Base-by-base conservation (phyloP, 1,284 basidiomycete species). In the Trametes polyzona region DNA sequence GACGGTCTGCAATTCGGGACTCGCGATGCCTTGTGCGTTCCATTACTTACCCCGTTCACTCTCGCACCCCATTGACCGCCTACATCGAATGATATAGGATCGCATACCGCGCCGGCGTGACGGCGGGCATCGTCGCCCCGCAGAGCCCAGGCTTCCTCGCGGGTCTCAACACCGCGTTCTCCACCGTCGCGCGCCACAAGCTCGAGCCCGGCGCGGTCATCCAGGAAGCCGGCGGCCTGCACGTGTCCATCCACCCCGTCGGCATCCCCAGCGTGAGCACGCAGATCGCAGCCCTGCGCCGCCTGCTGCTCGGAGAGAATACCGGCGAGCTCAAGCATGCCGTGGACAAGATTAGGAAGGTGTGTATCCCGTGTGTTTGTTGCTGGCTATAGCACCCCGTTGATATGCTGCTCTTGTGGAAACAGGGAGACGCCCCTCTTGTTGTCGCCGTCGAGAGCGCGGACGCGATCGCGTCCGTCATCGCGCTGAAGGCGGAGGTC, bases 371-470 rank as follows among this genome's bases (percentile, higher is more conserved):
- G 6, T 16, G 4, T n/a, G 14, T 7, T 24, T 2, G 43, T 46
- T 14, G 12, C 19, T 41, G 19, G 7, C n/a, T n/a, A n/a, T n/a
- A n/a, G 21, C 4, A 24, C 19, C 10, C 7, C 11, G 19, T 24
- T n/a, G 5, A 10, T 16, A 30, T 10, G 27, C 24, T 26, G 16
- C 46, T 26, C 3, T 8, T 14, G n/a, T 7, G 8, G 11, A 14
- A 14, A 6, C 14, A 74, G 73, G 71, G 83, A 70, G 58, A 81
- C 70, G 56, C 84, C 72, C 87, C 92, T 1, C 63, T 73, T 6
- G 86, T 95, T 1, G 76, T 95, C 11, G 79, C 86, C 8, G 88
- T 88, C 1, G 74, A 87, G 60, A 88, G 79, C 63, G 88, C 89
- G 0, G 90, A 93, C 67, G 76, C 82, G 52, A 92, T 93, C 74